A percentile compares a stretch with the other conserved stretches of the same genome.
phyloP scores from a whole-genome alignment of 306 rosid species.

The Arachis hypogaea region DNA sequence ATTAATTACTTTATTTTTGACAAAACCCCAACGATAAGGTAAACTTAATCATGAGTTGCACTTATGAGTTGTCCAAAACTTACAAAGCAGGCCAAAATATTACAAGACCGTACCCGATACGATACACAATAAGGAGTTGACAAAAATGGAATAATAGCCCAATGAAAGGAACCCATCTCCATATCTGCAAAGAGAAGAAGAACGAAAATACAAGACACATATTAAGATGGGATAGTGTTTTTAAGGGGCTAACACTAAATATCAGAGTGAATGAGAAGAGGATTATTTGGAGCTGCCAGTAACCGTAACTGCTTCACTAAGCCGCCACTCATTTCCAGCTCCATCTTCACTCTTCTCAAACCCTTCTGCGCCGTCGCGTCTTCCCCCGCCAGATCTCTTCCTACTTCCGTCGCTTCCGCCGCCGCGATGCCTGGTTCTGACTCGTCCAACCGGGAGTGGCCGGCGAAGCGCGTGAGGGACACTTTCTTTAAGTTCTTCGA shows the following conservation, averaged over 20 bases:
- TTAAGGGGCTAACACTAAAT: not conserved
- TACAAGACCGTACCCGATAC: not conserved
- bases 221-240: too few species aligned
- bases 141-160: not conserved
- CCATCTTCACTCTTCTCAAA: not conserved
- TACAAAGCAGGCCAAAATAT: not conserved
- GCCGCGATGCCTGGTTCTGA: constrained; percentile 44
- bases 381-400: constrained; percentile 21
- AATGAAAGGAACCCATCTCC: not conserved
- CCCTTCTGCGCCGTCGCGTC: not conserved
- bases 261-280: constrained; percentile 44
- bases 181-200: not conserved
- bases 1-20: too few species aligned
- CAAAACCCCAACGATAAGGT: too few species aligned
- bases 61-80: not conserved
- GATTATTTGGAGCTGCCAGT: constrained; percentile 1
- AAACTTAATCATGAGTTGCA: not conserved
- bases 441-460: constrained; percentile 38
- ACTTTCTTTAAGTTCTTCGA: constrained; percentile 57
- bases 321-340: constrained; percentile 31
- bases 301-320: constrained; percentile 2
- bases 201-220: not conserved
- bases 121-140: not conserved
- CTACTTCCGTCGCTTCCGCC: not conserved
- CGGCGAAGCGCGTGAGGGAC: constrained; percentile 51